Evolutionary conservation across 768 basidiomycete genomes (phyloP), one percentile per base, ranked within the genome.

Genomic region (Rhizopogon salebrosus): DNA sequence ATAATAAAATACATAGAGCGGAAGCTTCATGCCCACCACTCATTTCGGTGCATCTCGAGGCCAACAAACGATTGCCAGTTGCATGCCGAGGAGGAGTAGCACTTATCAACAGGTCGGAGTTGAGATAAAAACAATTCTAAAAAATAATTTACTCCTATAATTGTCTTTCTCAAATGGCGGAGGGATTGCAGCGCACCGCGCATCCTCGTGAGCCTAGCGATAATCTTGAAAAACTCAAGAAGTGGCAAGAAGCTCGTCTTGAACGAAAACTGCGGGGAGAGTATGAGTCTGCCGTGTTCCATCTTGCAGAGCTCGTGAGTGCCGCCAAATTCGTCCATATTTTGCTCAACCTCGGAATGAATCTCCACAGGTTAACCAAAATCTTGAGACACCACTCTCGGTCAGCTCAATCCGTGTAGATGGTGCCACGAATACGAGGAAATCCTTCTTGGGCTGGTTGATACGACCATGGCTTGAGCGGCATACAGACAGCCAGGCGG

Each of bases 331-430:
- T 46, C 31, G 7, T 46, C 14, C 31, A 14, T 20, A 31, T 45
- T 2, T n/a, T 24, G 13, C 41, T 31, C 40, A 49, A 51, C 27
- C 23, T 51, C 49, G 10, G 48, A 53, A 53, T 24, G 46, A 16
- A 26, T 55, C 23, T 6, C 20, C 41, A 2, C 10, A 93, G 91
- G 78, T 92, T 24, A 78, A 82, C 55, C 72, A 70, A 18, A 92
- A 87, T 60, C 70, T 89, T 43, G 72, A 83, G 14, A 76, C 84
- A 0, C 84, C 84, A 0, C 68, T 90, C 45, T 75, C 78, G 36
- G 76, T 99, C 45, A 80, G 85, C 13, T 76, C 89, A 1, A 85
- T 99, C 16, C 87, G 87, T 54, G 79, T 98, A 13, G 82, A 89
- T 58, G 93, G 93, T 51, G 85, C 91, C 1, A 66, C 70, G 3